Percentiles rank a stretch among this genome's conserved stretches.
These are phyloP conservation scores for Gastrolobium villosum DNA, from an alignment of 306 rosid genomes.

Conservation along the genomic window DNA sequence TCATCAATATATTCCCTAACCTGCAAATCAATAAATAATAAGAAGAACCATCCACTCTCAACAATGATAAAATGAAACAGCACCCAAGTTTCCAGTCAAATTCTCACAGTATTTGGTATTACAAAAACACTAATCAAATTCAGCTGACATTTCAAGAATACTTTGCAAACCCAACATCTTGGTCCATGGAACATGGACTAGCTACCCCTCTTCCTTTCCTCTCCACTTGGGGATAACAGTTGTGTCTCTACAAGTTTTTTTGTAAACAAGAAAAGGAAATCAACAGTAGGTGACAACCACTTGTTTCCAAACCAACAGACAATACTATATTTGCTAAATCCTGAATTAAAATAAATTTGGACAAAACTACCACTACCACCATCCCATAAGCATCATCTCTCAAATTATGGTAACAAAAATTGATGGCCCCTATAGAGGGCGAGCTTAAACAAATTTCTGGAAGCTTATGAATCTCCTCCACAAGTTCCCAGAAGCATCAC, in stretches of 20 bases:
- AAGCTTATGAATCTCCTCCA: constrained; percentile 13
- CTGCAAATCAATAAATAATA: constrained; percentile 59
- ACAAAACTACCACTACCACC: constrained; percentile 25
- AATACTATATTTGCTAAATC: constrained; percentile 35
- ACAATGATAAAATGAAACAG: constrained; percentile 11
- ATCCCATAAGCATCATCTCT: constrained; percentile 11
- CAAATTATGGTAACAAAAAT: background rate
- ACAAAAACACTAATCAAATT: constrained; percentile 24
- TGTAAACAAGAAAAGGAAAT: constrained; percentile 27
- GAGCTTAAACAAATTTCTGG: constrained; percentile 7
- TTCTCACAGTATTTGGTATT: background rate
- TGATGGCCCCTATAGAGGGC: constrained; percentile 4
- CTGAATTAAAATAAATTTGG: constrained; percentile 13
- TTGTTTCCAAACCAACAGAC: constrained; percentile 30
- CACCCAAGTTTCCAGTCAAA: constrained; percentile 8
- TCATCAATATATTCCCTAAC: constrained; percentile 97
- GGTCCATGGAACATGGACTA: constrained; percentile 11
- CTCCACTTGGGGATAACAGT: background rate
- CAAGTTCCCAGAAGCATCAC: background rate
- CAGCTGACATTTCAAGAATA: constrained; percentile 33
- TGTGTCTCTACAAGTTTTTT: constrained; percentile 8
- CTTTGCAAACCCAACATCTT: constrained; percentile 12
- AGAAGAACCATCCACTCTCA: constrained; percentile 38
- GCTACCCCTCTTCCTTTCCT: background rate
- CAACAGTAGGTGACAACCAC: background rate